Percentiles rank a stretch among this genome's conserved stretches.
phyloP scores from a whole-genome alignment of 208 protist species.

The Trypanosoma platydactyli region DNA sequence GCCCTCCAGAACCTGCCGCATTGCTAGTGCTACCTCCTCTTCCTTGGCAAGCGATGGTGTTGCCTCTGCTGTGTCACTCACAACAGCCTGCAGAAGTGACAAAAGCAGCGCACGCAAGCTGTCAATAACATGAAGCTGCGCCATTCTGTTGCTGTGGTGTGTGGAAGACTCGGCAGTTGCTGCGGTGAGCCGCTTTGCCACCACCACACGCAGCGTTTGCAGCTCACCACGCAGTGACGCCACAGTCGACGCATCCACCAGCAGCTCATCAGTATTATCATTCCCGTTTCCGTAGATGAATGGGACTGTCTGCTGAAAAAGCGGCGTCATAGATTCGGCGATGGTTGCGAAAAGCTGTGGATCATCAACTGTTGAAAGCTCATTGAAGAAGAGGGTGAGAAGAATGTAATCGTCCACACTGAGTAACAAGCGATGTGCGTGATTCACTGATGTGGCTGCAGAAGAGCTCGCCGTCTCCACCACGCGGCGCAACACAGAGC shows the following conservation, averaged over 20 bases:
- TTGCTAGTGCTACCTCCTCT: conserved; percentile 23
- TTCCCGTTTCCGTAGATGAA: conserved; percentile 21
- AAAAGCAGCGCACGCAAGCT: conserved; percentile 19
- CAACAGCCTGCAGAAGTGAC: conserved; percentile 13
- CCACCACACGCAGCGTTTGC: conserved; percentile 38
- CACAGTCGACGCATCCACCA: conserved; percentile 26
- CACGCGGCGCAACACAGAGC: conserved; percentile 16
- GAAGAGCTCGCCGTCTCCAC: neutral
- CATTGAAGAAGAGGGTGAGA: conserved; percentile 64
- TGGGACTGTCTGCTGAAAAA: conserved; percentile 35
- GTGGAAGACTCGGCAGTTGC: neutral
- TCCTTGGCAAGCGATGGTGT: neutral
- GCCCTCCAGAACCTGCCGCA: conserved; percentile 38
- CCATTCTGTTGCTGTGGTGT: neutral
- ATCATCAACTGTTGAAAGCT: conserved; percentile 48
- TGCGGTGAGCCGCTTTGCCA: conserved; percentile 43
- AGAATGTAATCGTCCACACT: conserved; percentile 49
- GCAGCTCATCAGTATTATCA: neutral
- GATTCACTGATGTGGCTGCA: neutral
- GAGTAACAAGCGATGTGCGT: conserved; percentile 13
- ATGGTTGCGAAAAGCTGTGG: conserved; percentile 27
- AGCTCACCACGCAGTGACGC: conserved; percentile 48
- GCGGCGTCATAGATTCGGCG: conserved; percentile 25
- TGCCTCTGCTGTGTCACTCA: neutral
- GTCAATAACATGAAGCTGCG: conserved; percentile 19